Conservation (phyloP, 164 flowering plant genomes). For the Tetrastigma voinierianum region DNA sequence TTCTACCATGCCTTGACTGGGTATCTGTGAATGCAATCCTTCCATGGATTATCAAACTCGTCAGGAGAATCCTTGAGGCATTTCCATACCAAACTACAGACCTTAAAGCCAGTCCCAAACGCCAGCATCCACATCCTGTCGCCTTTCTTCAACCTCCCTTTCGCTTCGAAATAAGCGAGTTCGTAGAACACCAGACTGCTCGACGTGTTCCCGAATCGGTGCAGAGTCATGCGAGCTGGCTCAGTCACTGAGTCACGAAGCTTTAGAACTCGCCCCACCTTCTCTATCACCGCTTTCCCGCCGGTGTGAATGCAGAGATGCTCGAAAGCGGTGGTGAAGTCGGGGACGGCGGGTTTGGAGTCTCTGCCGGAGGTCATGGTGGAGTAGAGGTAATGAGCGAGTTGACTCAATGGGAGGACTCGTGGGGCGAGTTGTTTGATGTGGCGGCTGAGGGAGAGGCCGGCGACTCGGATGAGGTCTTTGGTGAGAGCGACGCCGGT, state of each 20-base stretch:
- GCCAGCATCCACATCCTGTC: constrained; percentile 62
- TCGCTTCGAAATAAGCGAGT: constrained; percentile 63
- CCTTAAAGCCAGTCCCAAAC: constrained; percentile 74
- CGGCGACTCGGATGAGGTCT: constrained; percentile 56
- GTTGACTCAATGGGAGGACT: constrained; percentile 47
- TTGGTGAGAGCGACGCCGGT: constrained; percentile 62
- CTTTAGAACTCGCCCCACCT: constrained; percentile 36
- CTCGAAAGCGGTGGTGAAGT: constrained; percentile 48
- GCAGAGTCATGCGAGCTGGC: constrained; percentile 58
- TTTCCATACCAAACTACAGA: constrained; percentile 53
- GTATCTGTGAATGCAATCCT: constrained; percentile 51
- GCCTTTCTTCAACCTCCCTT: constrained; percentile 42
- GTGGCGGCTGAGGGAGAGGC: constrained; percentile 31
- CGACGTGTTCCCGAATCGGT: constrained; percentile 67
- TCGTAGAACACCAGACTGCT: constrained; percentile 63
- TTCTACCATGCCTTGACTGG: constrained; percentile 19
- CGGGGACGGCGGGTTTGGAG: constrained; percentile 41
- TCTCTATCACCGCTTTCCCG: constrained; percentile 65
- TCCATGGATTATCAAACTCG: constrained; percentile 56
- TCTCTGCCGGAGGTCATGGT: constrained; percentile 18
- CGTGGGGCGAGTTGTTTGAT: constrained; percentile 39
- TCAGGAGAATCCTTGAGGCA: constrained; percentile 28
- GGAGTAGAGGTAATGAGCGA: constrained; percentile 33
- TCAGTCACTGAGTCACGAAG: constrained; percentile 42
- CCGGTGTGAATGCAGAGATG: constrained; percentile 69